These are phyloP conservation scores for Drechslera avenae DNA, from an alignment of 2,329 filamentous ascomycete species.

Conservation along the genomic window DNA sequence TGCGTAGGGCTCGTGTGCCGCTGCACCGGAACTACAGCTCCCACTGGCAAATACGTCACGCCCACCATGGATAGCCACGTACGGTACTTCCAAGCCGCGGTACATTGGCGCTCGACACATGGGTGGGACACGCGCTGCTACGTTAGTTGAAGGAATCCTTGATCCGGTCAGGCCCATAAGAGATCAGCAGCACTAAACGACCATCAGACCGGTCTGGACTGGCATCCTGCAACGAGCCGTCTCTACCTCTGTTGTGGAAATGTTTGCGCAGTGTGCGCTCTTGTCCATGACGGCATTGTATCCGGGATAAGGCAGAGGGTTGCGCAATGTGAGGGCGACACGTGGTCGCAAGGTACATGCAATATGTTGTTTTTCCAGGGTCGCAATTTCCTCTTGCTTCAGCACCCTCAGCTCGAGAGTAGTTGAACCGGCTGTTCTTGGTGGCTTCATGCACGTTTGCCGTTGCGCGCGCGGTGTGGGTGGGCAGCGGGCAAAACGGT, in stretches of 20 bases:
- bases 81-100: constrained; percentile 2
- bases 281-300: not conserved
- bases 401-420: constrained; percentile 6
- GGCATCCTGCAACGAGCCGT: constrained; percentile 1
- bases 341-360: constrained; percentile 4
- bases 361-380: constrained; percentile 3
- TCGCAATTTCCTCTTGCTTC: not conserved
- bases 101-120: not conserved
- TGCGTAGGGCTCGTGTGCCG: not conserved
- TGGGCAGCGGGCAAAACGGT: constrained; percentile 23
- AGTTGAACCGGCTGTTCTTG: constrained; percentile 25
- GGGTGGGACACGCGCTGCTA: constrained; percentile 7
- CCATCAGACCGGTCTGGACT: constrained; percentile 7
- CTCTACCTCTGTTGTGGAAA: not conserved
- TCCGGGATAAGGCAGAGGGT: constrained; percentile 16
- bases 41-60: not conserved
- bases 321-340: constrained; percentile 3
- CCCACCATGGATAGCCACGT: constrained; percentile 1
- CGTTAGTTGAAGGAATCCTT: constrained; percentile 6
- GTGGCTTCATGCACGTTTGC: constrained; percentile 36
- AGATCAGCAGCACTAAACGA: constrained; percentile 12
- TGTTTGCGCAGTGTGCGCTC: constrained; percentile 6
- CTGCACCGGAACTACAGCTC: not conserved
- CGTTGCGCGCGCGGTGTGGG: constrained; percentile 22
- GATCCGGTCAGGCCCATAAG: constrained; percentile 9